Percentiles rank a stretch among this genome's conserved stretches.
These are phyloP conservation scores for Phytophthora macrochlamydospora DNA, from an alignment of 352 stramenopile species.

Conservation along the genomic window DNA sequence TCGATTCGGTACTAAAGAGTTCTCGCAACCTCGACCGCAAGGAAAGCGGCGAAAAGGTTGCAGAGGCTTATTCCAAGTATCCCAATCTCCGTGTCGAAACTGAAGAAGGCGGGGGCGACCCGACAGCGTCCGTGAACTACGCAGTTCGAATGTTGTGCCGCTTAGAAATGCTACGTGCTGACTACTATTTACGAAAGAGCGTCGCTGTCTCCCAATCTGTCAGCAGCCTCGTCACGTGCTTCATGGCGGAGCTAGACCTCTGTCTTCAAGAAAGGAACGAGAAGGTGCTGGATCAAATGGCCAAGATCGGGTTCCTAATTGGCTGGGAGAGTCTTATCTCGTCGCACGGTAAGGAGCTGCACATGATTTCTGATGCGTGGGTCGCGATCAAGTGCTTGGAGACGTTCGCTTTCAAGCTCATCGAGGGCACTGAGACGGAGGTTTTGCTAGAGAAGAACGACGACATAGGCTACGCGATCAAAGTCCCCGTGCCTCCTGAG, in stretches of 20 bases:
- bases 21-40: slow-evolving; percentile 43
- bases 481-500: slow-evolving; percentile 46
- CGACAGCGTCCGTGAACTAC: slow-evolving; percentile 58
- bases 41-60: slow-evolving; percentile 45
- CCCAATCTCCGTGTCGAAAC: slow-evolving; percentile 66
- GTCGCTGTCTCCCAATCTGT: slow-evolving; percentile 85
- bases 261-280: slow-evolving; percentile 65
- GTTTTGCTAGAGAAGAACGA: slow-evolving; percentile 69
- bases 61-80: slow-evolving; percentile 57
- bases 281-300: slow-evolving; percentile 73
- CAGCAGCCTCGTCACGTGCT: slow-evolving; percentile 81
- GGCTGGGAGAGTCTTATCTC: slow-evolving; percentile 96
- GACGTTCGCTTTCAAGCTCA: slow-evolving; percentile 84
- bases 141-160: slow-evolving; percentile 67
- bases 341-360: slow-evolving; percentile 94
- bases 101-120: slow-evolving; percentile 54
- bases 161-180: slow-evolving; percentile 73
- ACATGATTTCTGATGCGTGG: slow-evolving; percentile 94
- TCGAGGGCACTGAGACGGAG: slow-evolving; percentile 45
- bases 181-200: slow-evolving; percentile 87
- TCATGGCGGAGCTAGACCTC: slow-evolving; percentile 79
- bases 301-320: slow-evolving; percentile 85
- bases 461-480: slow-evolving; percentile 72
- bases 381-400: slow-evolving; percentile 90
- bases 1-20: slow-evolving; percentile 49